phyloP scores from a whole-genome alignment of 1,284 basidiomycete species.

The Calocybe gambosa region DNA sequence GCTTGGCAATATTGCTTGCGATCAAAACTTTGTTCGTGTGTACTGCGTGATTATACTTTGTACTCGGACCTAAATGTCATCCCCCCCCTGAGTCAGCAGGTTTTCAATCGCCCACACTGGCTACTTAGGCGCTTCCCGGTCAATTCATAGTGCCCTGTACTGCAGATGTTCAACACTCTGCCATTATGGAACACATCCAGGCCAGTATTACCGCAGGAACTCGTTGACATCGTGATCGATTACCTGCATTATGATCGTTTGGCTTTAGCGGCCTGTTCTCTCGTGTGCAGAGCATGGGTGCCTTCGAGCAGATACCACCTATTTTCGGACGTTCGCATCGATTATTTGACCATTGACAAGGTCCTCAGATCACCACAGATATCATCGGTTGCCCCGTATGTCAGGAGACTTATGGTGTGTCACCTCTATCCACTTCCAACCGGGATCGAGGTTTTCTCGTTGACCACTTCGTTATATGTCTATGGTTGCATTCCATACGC shows the following conservation, averaged over 20 bases:
- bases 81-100: too few relatives aligned
- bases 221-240: slow-evolving; percentile 12
- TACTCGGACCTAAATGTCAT: too few relatives aligned
- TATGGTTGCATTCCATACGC: neutral
- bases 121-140: too few relatives aligned
- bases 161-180: too few relatives aligned
- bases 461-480: slow-evolving; percentile 2
- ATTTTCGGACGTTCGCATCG: slow-evolving; percentile 3
- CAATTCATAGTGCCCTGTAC: too few relatives aligned
- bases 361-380: neutral
- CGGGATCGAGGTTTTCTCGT: slow-evolving; percentile 2
- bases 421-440: neutral
- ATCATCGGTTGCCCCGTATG: neutral
- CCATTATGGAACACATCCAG: neutral
- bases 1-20: too few relatives aligned
- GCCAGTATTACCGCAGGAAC: slow-evolving; percentile 5
- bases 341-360: neutral
- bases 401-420: slow-evolving; percentile 5
- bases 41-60: too few relatives aligned
- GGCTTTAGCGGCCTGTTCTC: slow-evolving; percentile 6
- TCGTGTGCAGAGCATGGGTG: slow-evolving; percentile 13
- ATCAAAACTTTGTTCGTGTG: too few relatives aligned
- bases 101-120: too few relatives aligned
- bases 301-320: slow-evolving; percentile 5
- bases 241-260: slow-evolving; percentile 4